Evolutionary conservation across 306 rosid species (phyloP).

Genomic region (Vicia sativa): DNA sequence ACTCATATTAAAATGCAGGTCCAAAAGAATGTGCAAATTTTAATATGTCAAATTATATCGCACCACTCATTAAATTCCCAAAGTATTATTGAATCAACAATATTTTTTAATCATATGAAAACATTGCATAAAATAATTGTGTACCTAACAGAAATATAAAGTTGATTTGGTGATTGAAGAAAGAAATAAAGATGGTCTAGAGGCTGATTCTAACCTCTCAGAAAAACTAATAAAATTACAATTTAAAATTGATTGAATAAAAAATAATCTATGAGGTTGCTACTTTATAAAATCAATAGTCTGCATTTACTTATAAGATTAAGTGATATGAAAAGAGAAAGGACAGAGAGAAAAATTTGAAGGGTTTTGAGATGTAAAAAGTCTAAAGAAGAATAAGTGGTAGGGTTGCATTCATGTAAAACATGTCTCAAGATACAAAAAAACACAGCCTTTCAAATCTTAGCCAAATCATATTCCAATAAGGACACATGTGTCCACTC

Average conservation of each 20-base stretch:
- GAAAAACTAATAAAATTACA: no score
- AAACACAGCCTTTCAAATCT: constrained; percentile 45
- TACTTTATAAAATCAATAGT: background rate
- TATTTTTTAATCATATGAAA: constrained; percentile 36
- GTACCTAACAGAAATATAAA: background rate
- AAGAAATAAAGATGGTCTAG: no score
- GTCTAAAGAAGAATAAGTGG: constrained; percentile 47
- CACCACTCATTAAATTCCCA: constrained; percentile 7
- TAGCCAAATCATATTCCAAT: constrained; percentile 56
- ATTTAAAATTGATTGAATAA: no score
- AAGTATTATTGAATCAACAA: constrained; percentile 1
- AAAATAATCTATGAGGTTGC: no score
- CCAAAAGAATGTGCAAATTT: constrained; percentile 32
- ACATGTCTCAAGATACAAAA: constrained; percentile 33
- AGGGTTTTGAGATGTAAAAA: constrained; percentile 1
- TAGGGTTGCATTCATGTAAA: constrained; percentile 39
- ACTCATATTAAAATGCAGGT: constrained; percentile 18
- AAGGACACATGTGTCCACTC: constrained; percentile 54
- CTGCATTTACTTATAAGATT: background rate
- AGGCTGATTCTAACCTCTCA: no score
- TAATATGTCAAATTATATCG: constrained; percentile 33
- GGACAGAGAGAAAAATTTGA: background rate
- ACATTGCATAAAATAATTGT: constrained; percentile 24
- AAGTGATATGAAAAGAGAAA: constrained; percentile 10
- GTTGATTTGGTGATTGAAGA: no score